Evolutionary conservation across 306 rosid genomes (phyloP).

Genomic region (Boehmeria nivea): DNA sequence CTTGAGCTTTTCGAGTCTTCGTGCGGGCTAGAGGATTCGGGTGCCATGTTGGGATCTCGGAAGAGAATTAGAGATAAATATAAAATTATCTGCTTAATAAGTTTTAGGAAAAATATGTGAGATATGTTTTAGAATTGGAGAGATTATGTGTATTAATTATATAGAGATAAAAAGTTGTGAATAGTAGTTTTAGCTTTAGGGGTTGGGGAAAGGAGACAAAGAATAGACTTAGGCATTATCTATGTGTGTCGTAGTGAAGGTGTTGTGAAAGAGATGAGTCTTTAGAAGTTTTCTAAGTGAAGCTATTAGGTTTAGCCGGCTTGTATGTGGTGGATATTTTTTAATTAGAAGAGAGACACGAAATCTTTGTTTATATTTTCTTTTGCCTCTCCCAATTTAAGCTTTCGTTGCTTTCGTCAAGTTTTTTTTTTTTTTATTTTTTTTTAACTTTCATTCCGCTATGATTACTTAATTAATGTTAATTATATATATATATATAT

Average conservation of each 20-base stretch:
- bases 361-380: not conserved
- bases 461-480: not conserved
- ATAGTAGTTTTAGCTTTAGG: not conserved
- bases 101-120: too few relatives aligned
- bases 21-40: constrained; percentile 20
- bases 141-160: too few relatives aligned
- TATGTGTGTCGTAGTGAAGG: constrained; percentile 31
- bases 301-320: constrained; percentile 59
- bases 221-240: constrained; percentile 44
- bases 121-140: not conserved
- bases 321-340: constrained; percentile 26
- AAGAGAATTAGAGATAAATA: too few relatives aligned
- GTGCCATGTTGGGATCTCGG: too few relatives aligned
- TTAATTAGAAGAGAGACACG: not conserved
- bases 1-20: constrained; percentile 53
- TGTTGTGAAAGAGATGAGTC: constrained; percentile 44
- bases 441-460: too few relatives aligned
- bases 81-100: too few relatives aligned
- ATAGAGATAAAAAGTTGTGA: not conserved
- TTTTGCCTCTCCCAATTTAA: constrained; percentile 22
- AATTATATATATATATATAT: not conserved
- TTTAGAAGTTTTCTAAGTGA: constrained; percentile 35
- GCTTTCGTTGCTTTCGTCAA: constrained; percentile 38
- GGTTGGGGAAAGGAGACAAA: constrained; percentile 41
- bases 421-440: constrained; percentile 6